These are phyloP conservation scores for Solanum neorickii DNA, from an alignment of 257 asterid species.

Conservation along the genomic window DNA sequence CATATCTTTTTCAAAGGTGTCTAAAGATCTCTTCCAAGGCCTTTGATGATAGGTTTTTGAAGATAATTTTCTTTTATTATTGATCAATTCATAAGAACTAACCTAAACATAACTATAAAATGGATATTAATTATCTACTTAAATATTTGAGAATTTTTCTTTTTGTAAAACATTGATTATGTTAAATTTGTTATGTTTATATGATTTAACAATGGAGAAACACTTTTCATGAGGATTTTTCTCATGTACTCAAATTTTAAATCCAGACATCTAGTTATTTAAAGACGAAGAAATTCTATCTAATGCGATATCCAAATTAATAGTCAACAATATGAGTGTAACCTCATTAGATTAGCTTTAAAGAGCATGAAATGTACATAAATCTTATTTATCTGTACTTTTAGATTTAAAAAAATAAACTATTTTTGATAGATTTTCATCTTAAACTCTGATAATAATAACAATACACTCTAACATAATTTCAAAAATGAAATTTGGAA, in stretches of 20 bases:
- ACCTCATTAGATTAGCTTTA: too few relatives aligned
- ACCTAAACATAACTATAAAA: not conserved
- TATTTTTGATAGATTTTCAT: too few relatives aligned
- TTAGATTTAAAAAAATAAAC: too few relatives aligned
- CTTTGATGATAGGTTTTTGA: not conserved
- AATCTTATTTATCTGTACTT: too few relatives aligned
- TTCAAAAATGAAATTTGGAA: not conserved
- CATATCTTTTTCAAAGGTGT: not conserved
- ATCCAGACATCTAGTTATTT: not conserved
- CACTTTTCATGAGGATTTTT: not conserved
- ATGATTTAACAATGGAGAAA: not conserved
- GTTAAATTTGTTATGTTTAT: too few relatives aligned
- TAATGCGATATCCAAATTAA: not conserved
- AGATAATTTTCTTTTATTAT: not conserved
- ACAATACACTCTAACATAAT: not conserved
- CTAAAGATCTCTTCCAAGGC: not conserved
- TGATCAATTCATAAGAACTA: not conserved
- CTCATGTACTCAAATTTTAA: not conserved
- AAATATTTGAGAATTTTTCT: not conserved
- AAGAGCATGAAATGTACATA: too few relatives aligned
- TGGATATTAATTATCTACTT: not conserved
- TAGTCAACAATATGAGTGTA: not conserved
- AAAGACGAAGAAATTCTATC: not conserved
- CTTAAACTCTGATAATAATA: not conserved
- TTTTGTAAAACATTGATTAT: not conserved